Conservation (phyloP, 495 filamentous ascomycete genomes). For the Neurospora terricola region DNA sequence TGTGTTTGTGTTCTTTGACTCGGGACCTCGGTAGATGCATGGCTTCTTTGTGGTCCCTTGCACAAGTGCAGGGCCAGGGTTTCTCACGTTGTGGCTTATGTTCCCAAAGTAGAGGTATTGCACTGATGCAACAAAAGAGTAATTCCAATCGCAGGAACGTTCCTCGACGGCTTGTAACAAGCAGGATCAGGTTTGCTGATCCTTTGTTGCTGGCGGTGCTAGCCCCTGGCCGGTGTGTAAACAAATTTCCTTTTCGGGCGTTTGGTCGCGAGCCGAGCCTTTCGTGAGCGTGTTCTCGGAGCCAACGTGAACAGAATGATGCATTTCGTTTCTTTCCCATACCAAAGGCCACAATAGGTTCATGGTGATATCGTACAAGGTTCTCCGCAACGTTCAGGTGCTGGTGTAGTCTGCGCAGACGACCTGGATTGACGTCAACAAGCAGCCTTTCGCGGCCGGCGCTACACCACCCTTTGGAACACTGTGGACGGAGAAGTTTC, state of each 20-base stretch:
- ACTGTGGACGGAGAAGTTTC: neutral
- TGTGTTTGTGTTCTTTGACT: no score
- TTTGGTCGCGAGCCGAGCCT: neutral
- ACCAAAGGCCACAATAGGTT: neutral
- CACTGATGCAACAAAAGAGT: no score
- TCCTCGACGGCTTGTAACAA: no score
- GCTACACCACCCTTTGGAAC: neutral
- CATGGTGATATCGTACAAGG: neutral
- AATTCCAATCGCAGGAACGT: no score
- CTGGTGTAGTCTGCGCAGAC: neutral
- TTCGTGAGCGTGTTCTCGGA: neutral
- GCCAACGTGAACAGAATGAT: neutral
- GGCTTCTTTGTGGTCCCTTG: no score
- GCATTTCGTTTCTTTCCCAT: neutral
- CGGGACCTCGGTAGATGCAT: no score
- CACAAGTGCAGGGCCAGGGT: neutral
- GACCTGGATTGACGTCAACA: neutral
- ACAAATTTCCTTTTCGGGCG: neutral
- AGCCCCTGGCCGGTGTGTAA: neutral
- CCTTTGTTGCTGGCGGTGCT: neutral
- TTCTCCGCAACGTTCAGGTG: neutral
- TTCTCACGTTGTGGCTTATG: no score
- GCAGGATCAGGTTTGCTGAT: no score
- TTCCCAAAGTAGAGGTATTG: no score
- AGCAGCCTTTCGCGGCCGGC: neutral